phyloP scores from a whole-genome alignment of 2,329 filamentous ascomycete genomes.

The Rhytidhysteron rufulum region DNA sequence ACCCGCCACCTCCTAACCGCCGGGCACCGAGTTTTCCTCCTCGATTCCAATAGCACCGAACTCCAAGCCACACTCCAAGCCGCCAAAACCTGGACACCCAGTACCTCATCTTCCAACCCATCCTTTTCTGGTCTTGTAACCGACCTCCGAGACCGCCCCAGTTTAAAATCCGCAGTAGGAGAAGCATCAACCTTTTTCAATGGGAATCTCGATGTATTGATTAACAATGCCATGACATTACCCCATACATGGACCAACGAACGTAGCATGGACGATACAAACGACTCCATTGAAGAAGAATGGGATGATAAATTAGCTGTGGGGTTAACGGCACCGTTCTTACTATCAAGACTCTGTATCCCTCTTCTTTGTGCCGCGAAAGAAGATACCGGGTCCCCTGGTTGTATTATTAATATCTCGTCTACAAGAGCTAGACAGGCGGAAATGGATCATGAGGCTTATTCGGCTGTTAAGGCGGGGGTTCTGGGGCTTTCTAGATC shows the following conservation, averaged over 20 bases:
- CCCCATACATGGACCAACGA: conserved; percentile 20
- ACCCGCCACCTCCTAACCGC: conserved; percentile 39
- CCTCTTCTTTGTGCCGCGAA: conserved; percentile 20
- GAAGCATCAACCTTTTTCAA: conserved; percentile 34
- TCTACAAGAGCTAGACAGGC: conserved; percentile 49
- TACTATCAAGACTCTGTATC: conserved; percentile 28
- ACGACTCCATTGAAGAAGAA: conserved; percentile 26
- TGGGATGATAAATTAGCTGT: conserved; percentile 33
- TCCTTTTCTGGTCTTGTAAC: conserved; percentile 13
- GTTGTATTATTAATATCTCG: conserved; percentile 45
- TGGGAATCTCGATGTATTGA: conserved; percentile 27
- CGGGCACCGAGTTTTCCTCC: conserved; percentile 44
- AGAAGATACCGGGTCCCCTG: conserved; percentile 8
- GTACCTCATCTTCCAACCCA: conserved; percentile 17
- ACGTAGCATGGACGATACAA: conserved; percentile 27
- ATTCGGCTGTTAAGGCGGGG: conserved; percentile 50
- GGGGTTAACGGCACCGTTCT: conserved; percentile 30
- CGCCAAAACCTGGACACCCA: conserved; percentile 24
- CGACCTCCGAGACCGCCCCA: conserved; percentile 37
- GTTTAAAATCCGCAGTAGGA: conserved; percentile 34
- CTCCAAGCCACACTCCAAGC: conserved; percentile 32
- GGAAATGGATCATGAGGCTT: conserved; percentile 49
- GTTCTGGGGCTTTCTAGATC: conserved; percentile 49
- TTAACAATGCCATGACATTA: conserved; percentile 34
- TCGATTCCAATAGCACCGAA: conserved; percentile 42